phyloP scores from a whole-genome alignment of 2,329 filamentous ascomycete genomes.

The Talaromyces pinophilus region DNA sequence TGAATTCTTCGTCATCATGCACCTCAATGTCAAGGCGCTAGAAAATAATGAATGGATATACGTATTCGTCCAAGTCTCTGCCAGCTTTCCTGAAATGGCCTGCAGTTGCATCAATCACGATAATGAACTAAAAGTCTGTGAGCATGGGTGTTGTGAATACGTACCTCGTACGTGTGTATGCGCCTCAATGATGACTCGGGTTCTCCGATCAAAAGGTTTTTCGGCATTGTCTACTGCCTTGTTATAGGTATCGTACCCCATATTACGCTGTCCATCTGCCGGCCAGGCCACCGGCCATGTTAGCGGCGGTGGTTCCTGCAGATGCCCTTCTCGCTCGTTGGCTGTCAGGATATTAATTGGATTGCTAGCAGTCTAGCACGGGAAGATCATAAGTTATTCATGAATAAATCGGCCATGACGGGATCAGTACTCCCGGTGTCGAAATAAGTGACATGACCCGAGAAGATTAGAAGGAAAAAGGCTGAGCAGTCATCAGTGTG shows the following conservation, averaged over 20 bases:
- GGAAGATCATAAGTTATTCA: constrained; percentile 4
- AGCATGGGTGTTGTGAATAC: neutral
- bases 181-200: neutral
- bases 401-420: neutral
- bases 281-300: constrained; percentile 7
- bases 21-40: constrained; percentile 3
- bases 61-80: neutral
- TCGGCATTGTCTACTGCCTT: constrained; percentile 3
- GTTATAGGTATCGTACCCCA: neutral
- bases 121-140: neutral
- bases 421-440: neutral
- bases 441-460: neutral
- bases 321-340: neutral
- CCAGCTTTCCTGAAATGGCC: neutral
- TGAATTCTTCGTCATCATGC: constrained; percentile 5
- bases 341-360: neutral
- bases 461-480: constrained; percentile 3
- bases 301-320: constrained; percentile 19
- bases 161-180: neutral
- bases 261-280: neutral
- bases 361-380: neutral
- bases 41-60: neutral
- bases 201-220: neutral
- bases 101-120: neutral
- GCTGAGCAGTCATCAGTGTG: neutral